These are phyloP conservation scores for Tuber umbilicatum DNA, from an alignment of 495 filamentous ascomycete genomes.

Conservation along the genomic window DNA sequence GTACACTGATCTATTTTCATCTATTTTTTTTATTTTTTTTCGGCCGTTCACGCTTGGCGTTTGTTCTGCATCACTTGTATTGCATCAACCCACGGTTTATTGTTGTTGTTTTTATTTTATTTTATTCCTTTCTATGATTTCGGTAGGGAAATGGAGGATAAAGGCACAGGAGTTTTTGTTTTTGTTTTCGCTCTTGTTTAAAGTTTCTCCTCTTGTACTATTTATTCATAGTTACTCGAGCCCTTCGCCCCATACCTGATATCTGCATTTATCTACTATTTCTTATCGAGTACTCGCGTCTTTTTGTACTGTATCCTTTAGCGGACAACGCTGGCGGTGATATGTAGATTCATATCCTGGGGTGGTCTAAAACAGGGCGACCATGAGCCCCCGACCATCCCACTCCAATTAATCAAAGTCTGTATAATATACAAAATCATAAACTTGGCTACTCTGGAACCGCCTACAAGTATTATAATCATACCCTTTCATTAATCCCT, in stretches of 20 bases:
- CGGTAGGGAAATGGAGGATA: slow-evolving; percentile 27
- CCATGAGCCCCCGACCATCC: background rate
- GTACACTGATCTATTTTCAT: background rate
- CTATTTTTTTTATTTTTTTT: background rate
- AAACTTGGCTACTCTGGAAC: background rate
- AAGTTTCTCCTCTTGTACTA: slow-evolving; percentile 21
- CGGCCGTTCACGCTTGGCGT: background rate
- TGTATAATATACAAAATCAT: background rate
- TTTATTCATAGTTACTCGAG: background rate
- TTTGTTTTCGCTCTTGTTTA: slow-evolving; percentile 24
- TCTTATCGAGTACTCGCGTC: background rate
- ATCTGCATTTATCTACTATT: background rate
- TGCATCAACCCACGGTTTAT: slow-evolving; percentile 11
- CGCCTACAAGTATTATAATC: background rate
- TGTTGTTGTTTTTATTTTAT: background rate
- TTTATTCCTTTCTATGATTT: slow-evolving; percentile 6
- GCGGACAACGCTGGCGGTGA: background rate
- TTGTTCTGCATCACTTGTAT: background rate
- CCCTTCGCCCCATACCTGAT: background rate
- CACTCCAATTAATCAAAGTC: background rate
- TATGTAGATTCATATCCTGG: background rate
- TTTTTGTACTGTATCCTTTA: background rate
- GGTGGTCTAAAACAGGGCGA: background rate
- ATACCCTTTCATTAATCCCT: background rate
- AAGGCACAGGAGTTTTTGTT: slow-evolving; percentile 35